A percentile compares a stretch with the other conserved stretches of the same genome.
phyloP scores from a whole-genome alignment of 1,139 yeast species.

The Nakaseomyces glabratus region DNA sequence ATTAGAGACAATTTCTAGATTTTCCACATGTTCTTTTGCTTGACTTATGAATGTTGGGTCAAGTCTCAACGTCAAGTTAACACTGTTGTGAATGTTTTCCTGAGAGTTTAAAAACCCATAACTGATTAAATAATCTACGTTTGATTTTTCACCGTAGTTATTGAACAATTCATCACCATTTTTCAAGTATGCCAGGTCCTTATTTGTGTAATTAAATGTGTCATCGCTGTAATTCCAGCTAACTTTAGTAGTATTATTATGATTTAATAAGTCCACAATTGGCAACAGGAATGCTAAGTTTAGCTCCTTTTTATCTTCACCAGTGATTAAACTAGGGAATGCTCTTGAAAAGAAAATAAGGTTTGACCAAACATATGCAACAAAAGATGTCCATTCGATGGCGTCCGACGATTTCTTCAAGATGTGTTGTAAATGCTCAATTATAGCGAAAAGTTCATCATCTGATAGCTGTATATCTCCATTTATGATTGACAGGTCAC shows the following conservation, averaged over 20 bases:
- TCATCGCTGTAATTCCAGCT: conserved; percentile 44
- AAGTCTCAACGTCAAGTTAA: conserved; percentile 49
- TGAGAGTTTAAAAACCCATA: conserved; percentile 59
- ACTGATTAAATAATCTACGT: conserved; percentile 52
- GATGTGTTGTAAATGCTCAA: neutral
- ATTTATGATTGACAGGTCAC: conserved; percentile 6
- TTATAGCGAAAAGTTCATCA: neutral
- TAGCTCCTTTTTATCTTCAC: conserved; percentile 27
- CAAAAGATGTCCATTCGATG: conserved; percentile 48
- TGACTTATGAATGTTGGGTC: conserved; percentile 27
- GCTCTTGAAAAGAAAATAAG: conserved; percentile 67
- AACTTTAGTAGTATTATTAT: conserved; percentile 51
- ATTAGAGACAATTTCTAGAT: conserved; percentile 11
- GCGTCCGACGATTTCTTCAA: neutral
- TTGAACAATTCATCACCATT: conserved; percentile 51
- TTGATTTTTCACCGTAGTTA: conserved; percentile 81
- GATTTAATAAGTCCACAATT: conserved; percentile 69
- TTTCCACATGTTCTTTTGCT: conserved; percentile 7
- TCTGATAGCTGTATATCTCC: neutral
- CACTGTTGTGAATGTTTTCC: conserved; percentile 48
- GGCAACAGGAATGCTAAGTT: conserved; percentile 69
- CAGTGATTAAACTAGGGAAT: conserved; percentile 53
- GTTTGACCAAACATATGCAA: conserved; percentile 65
- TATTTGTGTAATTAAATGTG: conserved; percentile 25
- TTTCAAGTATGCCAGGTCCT: conserved; percentile 15